Conservation (phyloP, 2,329 filamentous ascomycete species). For the Lecanoromycetidae sp. region DNA sequence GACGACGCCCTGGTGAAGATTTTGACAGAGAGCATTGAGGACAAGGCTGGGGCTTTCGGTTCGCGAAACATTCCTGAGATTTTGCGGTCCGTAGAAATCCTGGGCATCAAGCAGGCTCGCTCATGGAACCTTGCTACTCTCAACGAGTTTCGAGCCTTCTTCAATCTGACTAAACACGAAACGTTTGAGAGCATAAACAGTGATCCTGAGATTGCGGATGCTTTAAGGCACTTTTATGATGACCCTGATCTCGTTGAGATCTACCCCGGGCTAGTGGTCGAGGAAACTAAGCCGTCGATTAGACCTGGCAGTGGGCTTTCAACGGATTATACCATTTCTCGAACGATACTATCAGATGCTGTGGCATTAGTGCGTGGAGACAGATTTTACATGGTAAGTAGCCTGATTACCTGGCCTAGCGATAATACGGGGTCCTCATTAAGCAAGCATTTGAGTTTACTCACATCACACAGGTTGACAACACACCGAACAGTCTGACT, state of each 20-base stretch:
- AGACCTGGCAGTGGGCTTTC: slow-evolving; percentile 60
- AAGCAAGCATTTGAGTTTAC: slow-evolving; percentile 11
- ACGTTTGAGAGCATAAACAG: slow-evolving; percentile 77
- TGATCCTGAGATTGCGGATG: slow-evolving; percentile 30
- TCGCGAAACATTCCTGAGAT: slow-evolving; percentile 60
- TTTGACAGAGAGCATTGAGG: slow-evolving; percentile 55
- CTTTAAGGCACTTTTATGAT: slow-evolving; percentile 55
- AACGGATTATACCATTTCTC: slow-evolving; percentile 63
- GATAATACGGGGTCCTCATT: background rate
- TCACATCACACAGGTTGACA: slow-evolving; percentile 23
- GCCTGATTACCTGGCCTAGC: background rate
- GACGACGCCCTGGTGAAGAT: slow-evolving; percentile 70
- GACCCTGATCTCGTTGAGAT: slow-evolving; percentile 70
- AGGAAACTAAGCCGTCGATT: slow-evolving; percentile 62
- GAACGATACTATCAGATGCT: slow-evolving; percentile 64
- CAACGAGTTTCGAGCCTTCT: slow-evolving; percentile 77
- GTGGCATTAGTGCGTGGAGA: slow-evolving; percentile 66
- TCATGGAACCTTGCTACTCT: slow-evolving; percentile 66
- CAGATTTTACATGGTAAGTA: slow-evolving; percentile 52
- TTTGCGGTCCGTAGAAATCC: slow-evolving; percentile 63
- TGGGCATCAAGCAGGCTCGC: slow-evolving; percentile 63
- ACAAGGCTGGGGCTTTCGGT: slow-evolving; percentile 58
- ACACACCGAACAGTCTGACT: slow-evolving; percentile 32
- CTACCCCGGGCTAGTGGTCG: slow-evolving; percentile 65
- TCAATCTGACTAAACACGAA: slow-evolving; percentile 60